These are phyloP conservation scores for Nissolia schottii DNA, from an alignment of 306 rosid genomes.

Conservation along the genomic window DNA sequence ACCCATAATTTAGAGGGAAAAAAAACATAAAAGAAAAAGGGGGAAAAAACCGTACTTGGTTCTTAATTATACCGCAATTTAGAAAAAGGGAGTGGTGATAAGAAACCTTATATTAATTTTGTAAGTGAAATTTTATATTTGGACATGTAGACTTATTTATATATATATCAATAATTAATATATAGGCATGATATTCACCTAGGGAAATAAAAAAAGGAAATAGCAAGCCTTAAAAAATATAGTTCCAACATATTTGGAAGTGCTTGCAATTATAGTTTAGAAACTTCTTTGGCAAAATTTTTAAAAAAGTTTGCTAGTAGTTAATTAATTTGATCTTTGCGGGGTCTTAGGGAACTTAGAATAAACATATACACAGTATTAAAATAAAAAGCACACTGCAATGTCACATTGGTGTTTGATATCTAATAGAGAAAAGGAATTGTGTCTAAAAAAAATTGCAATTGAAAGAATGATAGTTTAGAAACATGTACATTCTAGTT, in stretches of 20 bases:
- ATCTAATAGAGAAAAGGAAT: slow-evolving; percentile 27
- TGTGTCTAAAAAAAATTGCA: slow-evolving; percentile 26
- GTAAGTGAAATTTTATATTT: slow-evolving; percentile 15
- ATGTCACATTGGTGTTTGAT: slow-evolving; percentile 38
- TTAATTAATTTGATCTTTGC: slow-evolving; percentile 40
- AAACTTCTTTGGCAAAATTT: slow-evolving; percentile 45
- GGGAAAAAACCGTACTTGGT: slow-evolving; percentile 11
- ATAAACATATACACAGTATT: neutral
- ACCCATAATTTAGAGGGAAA: neutral
- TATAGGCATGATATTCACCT: slow-evolving; percentile 10
- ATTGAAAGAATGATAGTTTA: slow-evolving; percentile 38
- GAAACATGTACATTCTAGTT: slow-evolving; percentile 35
- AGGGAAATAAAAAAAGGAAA: neutral
- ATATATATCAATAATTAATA: neutral
- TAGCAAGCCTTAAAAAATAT: slow-evolving; percentile 23
- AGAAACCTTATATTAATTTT: neutral
- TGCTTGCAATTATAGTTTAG: slow-evolving; percentile 43
- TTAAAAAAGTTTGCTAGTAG: slow-evolving; percentile 27
- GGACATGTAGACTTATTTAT: slow-evolving; percentile 11
- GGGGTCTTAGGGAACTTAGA: slow-evolving; percentile 35
- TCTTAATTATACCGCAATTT: neutral
- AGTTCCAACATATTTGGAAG: slow-evolving; percentile 78
- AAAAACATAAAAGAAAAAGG: neutral
- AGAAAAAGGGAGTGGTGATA: slow-evolving; percentile 1
- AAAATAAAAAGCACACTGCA: slow-evolving; percentile 32